phyloP scores from a whole-genome alignment of 805 yeast genomes.

The Ogataea methanolica region DNA sequence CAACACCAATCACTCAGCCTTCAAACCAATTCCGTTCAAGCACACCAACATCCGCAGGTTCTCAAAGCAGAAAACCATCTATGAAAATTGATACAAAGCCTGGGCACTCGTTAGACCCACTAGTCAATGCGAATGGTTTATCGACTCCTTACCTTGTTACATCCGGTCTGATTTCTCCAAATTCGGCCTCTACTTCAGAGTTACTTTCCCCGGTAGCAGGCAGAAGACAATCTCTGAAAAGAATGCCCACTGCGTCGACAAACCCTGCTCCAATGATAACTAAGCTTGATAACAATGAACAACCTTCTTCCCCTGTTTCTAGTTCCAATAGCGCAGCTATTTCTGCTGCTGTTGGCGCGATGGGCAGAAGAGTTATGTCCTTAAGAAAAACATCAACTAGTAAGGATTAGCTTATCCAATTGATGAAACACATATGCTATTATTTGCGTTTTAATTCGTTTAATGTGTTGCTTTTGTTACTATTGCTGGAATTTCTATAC shows the following conservation, averaged over 20 bases:
- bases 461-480: no score
- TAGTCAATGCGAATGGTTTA: slow-evolving; percentile 39
- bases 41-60: slow-evolving; percentile 28
- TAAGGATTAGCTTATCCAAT: slow-evolving; percentile 8
- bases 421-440: no score
- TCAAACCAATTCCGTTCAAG: slow-evolving; percentile 18
- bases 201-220: slow-evolving; percentile 10
- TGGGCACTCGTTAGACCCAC: slow-evolving; percentile 26
- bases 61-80: slow-evolving; percentile 21
- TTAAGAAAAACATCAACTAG: slow-evolving; percentile 13
- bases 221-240: slow-evolving; percentile 14
- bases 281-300: slow-evolving; percentile 16
- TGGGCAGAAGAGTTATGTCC: slow-evolving; percentile 25
- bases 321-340: slow-evolving; percentile 7
- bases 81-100: slow-evolving; percentile 36
- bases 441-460: no score
- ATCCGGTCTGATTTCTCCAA: slow-evolving; percentile 56
- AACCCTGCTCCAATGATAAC: slow-evolving; percentile 30
- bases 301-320: slow-evolving; percentile 7
- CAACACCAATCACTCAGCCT: slow-evolving; percentile 19
- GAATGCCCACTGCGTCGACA: slow-evolving; percentile 19
- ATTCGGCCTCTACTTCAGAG: slow-evolving; percentile 22
- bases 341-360: slow-evolving; percentile 15
- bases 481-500: no score
- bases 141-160: slow-evolving; percentile 67